phyloP scores from a whole-genome alignment of 1,284 basidiomycete genomes.

The Heterobasidion annosum region DNA sequence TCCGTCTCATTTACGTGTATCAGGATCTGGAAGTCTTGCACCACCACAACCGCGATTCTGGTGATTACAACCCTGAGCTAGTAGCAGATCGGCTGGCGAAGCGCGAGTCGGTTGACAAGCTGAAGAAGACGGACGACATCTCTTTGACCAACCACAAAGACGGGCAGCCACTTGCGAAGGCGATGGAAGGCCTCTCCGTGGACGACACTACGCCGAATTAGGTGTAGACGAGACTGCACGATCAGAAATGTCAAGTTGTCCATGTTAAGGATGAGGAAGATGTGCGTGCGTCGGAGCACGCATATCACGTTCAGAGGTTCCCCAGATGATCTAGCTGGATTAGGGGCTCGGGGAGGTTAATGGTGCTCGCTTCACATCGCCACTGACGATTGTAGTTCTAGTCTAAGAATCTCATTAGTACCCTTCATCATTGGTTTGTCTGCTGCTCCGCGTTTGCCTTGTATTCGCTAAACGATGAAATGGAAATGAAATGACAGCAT shows the following conservation, averaged over 20 bases:
- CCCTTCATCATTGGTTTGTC: slow-evolving; percentile 18
- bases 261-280: neutral
- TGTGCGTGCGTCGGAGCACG: neutral
- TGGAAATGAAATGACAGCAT: too few relatives aligned
- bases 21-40: slow-evolving; percentile 35
- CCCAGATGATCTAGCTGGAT: neutral
- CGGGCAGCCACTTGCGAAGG: slow-evolving; percentile 12
- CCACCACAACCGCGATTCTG: slow-evolving; percentile 26
- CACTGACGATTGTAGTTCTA: neutral
- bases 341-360: neutral
- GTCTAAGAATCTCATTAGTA: too few relatives aligned
- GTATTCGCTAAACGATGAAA: too few relatives aligned
- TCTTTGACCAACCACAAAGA: slow-evolving; percentile 14
- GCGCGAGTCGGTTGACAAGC: slow-evolving; percentile 8
- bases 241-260: neutral
- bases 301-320: neutral
- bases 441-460: slow-evolving; percentile 49
- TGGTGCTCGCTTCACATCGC: neutral
- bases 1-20: neutral
- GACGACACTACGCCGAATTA: neutral
- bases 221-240: neutral
- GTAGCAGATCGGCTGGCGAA: neutral
- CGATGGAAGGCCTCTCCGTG: slow-evolving; percentile 13
- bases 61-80: too few relatives aligned
- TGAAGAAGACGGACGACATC: slow-evolving; percentile 21